Evolutionary conservation across 768 basidiomycete genomes (phyloP).

Genomic region (Mycena alexandri): DNA sequence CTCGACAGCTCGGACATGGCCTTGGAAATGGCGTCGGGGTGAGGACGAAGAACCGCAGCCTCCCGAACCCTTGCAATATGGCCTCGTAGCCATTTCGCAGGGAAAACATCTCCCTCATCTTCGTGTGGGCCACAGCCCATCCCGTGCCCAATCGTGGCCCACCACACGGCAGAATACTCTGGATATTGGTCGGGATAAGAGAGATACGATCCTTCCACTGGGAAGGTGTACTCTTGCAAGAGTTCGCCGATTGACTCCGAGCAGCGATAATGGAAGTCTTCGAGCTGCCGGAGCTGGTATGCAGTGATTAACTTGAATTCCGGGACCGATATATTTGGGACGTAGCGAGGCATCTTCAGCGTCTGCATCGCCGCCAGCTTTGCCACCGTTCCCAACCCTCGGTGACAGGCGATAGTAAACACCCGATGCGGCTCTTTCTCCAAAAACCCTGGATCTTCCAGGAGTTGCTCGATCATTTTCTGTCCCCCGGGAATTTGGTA

Average conservation of each 20-base stretch:
- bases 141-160: not conserved
- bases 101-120: not conserved
- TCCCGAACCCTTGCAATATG: not conserved
- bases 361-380: conserved; percentile 26
- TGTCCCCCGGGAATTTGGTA: conserved; percentile 52
- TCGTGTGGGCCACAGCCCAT: not conserved
- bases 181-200: not conserved
- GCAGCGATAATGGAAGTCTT: conserved; percentile 10
- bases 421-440: conserved; percentile 36
- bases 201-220: not conserved
- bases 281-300: conserved; percentile 12
- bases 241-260: not conserved
- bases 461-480: conserved; percentile 30
- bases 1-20: too few relatives aligned
- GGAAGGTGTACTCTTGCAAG: not conserved
- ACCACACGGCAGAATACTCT: not conserved
- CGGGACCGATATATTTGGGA: not conserved
- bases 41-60: not conserved
- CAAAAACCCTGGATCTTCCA: conserved; percentile 25
- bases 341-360: conserved; percentile 10
- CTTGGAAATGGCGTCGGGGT: too few relatives aligned
- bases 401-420: conserved; percentile 42
- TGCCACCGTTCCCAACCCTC: conserved; percentile 32
- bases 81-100: conserved; percentile 10
- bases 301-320: conserved; percentile 21